Percentiles rank a stretch among this genome's conserved stretches.
phyloP scores from a whole-genome alignment of 805 yeast species.

The Debaryomyces tyrocola region DNA sequence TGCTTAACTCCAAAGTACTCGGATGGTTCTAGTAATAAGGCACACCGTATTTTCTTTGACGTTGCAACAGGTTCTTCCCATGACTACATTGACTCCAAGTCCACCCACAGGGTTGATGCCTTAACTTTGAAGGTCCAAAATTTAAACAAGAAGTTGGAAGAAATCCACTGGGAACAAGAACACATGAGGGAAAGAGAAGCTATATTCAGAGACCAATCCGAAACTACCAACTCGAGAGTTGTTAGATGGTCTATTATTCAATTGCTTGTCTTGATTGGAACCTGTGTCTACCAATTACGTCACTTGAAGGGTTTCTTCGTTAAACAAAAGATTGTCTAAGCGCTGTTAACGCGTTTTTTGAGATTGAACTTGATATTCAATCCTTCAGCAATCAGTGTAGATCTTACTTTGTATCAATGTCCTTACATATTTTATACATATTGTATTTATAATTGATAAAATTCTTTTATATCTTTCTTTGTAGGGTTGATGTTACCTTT shows the following conservation, averaged over 20 bases:
- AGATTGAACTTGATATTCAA: no score
- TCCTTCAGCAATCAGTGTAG: no score
- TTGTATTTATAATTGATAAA: no score
- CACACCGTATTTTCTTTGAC: conserved; percentile 73
- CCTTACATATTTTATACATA: no score
- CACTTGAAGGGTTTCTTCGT: conserved; percentile 81
- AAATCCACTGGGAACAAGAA: conserved; percentile 45
- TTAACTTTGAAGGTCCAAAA: conserved; percentile 37
- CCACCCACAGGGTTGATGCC: conserved; percentile 50
- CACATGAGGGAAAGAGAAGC: conserved; percentile 75
- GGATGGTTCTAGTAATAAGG: conserved; percentile 67
- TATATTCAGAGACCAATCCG: conserved; percentile 73
- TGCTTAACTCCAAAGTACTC: conserved; percentile 63
- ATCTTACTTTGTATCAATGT: no score
- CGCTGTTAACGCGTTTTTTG: no score
- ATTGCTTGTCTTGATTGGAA: conserved; percentile 59
- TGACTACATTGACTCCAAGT: conserved; percentile 61
- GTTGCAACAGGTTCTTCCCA: conserved; percentile 64
- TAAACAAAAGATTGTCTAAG: conserved; percentile 78
- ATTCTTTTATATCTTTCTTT: no score
- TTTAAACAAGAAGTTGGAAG: conserved; percentile 41
- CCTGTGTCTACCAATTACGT: conserved; percentile 74
- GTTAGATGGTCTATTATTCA: conserved; percentile 75
- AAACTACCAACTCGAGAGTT: conserved; percentile 70
- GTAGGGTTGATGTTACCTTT: no score